Evolutionary conservation across 2,329 filamentous ascomycete species (phyloP).

Genomic region (Claviceps pazoutovae): DNA sequence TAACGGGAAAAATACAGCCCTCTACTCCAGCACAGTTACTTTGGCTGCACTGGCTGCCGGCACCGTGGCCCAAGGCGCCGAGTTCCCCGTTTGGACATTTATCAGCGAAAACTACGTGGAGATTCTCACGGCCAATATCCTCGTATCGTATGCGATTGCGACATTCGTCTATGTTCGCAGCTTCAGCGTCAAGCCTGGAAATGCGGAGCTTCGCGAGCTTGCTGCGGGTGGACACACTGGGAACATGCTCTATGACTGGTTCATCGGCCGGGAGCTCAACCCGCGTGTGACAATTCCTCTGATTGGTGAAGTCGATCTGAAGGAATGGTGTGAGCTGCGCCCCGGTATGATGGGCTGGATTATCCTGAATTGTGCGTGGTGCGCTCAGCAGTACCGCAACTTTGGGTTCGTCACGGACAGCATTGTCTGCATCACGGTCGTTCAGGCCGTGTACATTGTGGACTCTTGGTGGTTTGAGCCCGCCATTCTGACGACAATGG

Average conservation of each 20-base stretch:
- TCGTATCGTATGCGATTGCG: conserved; percentile 60
- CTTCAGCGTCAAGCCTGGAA: conserved; percentile 67
- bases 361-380: conserved; percentile 69
- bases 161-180: conserved; percentile 70
- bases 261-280: conserved; percentile 90
- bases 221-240: conserved; percentile 70
- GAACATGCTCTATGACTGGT: conserved; percentile 89
- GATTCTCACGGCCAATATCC: conserved; percentile 67
- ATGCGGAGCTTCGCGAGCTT: conserved; percentile 59
- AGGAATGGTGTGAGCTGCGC: conserved; percentile 79
- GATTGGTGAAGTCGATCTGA: conserved; percentile 78
- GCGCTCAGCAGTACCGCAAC: conserved; percentile 76
- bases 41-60: conserved; percentile 59
- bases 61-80: conserved; percentile 60
- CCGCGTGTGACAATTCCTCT: conserved; percentile 67
- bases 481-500: conserved; percentile 83
- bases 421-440: conserved; percentile 62
- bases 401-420: conserved; percentile 77
- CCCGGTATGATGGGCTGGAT: conserved; percentile 85
- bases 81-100: conserved; percentile 83
- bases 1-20: conserved; percentile 35
- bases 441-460: conserved; percentile 72
- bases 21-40: conserved; percentile 60
- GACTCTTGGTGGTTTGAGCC: conserved; percentile 81
- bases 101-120: conserved; percentile 85